Evolutionary conservation across 1,284 basidiomycete species (phyloP).

Genomic region (Papiliotrema flavescens): DNA sequence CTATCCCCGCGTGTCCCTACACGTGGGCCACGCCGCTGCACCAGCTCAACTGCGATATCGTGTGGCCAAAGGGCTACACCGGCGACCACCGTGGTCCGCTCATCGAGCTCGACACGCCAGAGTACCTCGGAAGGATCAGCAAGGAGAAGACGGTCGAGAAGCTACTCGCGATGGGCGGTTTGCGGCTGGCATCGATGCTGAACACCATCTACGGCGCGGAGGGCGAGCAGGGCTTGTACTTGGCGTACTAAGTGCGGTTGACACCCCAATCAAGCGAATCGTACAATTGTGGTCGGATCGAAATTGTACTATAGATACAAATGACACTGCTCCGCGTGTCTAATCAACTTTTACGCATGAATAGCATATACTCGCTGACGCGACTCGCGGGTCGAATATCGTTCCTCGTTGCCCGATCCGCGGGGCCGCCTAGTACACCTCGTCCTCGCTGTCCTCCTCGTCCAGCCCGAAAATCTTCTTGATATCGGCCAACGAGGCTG

Average conservation of each 20-base stretch:
- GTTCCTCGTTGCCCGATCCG: no score
- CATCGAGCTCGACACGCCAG: constrained; percentile 78
- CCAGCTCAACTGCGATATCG: constrained; percentile 68
- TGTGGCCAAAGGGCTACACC: constrained; percentile 63
- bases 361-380: no score
- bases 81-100: constrained; percentile 45
- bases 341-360: no score
- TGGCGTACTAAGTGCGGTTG: neutral
- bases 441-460: constrained; percentile 45
- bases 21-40: constrained; percentile 63
- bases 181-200: constrained; percentile 73
- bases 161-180: constrained; percentile 72
- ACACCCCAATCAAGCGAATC: no score
- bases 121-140: constrained; percentile 68
- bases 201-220: constrained; percentile 52
- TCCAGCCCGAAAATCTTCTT: constrained; percentile 49
- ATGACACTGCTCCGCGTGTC: neutral
- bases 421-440: constrained; percentile 17
- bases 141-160: constrained; percentile 71
- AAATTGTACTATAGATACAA: neutral
- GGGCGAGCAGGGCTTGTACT: constrained; percentile 4
- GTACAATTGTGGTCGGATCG: no score
- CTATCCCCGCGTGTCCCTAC: constrained; percentile 67
- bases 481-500: constrained; percentile 43
- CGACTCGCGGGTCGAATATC: no score